Conservation (phyloP, 441 rosid species). For the Sinapis alba region DNA sequence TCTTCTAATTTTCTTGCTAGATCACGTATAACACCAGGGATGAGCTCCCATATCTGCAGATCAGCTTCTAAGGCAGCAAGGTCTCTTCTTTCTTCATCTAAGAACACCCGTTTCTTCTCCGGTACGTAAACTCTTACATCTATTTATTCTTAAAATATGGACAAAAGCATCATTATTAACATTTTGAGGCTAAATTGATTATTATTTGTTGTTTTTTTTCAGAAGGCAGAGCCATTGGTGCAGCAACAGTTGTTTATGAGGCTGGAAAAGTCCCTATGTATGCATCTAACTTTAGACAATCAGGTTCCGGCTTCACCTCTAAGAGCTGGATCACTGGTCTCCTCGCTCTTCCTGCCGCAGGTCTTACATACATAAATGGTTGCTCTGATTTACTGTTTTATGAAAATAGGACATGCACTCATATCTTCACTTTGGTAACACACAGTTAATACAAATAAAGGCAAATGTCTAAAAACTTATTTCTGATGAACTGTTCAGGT, state of each 20-base stretch:
- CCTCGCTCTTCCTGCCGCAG: conserved; percentile 79
- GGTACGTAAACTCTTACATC: conserved; percentile 40
- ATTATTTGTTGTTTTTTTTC: conserved; percentile 12
- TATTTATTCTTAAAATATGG: not conserved
- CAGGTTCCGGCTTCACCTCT: conserved; percentile 50
- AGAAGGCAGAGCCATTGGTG: conserved; percentile 66
- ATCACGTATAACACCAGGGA: conserved; percentile 16
- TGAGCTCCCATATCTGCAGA: conserved; percentile 68
- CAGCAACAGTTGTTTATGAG: conserved; percentile 60
- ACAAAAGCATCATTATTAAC: not conserved
- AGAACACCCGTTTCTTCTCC: conserved; percentile 59
- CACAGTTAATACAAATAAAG: not conserved
- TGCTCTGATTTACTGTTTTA: not conserved
- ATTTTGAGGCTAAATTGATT: not conserved
- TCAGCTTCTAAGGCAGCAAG: conserved; percentile 69
- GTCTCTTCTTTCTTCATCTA: conserved; percentile 51
- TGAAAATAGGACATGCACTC: not conserved
- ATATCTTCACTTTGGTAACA: not conserved
- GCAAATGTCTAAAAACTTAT: not conserved
- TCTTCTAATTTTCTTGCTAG: not conserved
- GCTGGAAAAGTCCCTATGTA: conserved; percentile 51
- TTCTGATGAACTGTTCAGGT: not conserved
- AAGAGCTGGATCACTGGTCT: conserved; percentile 68
- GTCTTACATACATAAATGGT: conserved; percentile 32
- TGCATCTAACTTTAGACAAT: conserved; percentile 51